These are phyloP conservation scores for Actinidia arguta DNA, from an alignment of 179 eudicot species.

Conservation along the genomic window DNA sequence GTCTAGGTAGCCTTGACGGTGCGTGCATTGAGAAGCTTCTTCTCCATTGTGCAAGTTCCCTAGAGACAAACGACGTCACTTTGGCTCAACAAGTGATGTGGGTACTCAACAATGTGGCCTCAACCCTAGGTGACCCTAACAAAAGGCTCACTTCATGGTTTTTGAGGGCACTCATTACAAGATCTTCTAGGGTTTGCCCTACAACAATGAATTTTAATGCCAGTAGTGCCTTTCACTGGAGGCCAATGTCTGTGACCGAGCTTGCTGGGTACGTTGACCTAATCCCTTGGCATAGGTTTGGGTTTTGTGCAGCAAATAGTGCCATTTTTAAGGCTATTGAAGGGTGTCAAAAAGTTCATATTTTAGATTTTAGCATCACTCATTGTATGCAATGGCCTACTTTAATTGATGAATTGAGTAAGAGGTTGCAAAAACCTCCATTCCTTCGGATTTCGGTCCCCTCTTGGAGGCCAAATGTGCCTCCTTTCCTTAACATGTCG, in stretches of 20 bases:
- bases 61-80: slow-evolving; percentile 51
- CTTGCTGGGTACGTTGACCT: slow-evolving; percentile 58
- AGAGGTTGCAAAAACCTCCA: slow-evolving; percentile 47
- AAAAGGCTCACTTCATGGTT: slow-evolving; percentile 61
- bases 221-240: not conserved
- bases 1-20: slow-evolving; percentile 48
- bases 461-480: slow-evolving; percentile 52
- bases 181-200: slow-evolving; percentile 49
- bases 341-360: slow-evolving; percentile 47
- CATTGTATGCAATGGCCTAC: slow-evolving; percentile 68
- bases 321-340: slow-evolving; percentile 44
- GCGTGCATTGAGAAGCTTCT: slow-evolving; percentile 58
- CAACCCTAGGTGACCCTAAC: slow-evolving; percentile 48
- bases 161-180: slow-evolving; percentile 47
- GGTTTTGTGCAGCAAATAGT: slow-evolving; percentile 53
- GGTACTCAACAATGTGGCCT: slow-evolving; percentile 62
- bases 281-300: slow-evolving; percentile 62
- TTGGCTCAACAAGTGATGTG: slow-evolving; percentile 65
- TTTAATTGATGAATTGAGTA: slow-evolving; percentile 46
- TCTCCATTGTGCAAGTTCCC: slow-evolving; percentile 50
- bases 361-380: slow-evolving; percentile 52
- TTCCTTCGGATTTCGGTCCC: slow-evolving; percentile 43
- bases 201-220: slow-evolving; percentile 30
- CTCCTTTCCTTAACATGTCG: slow-evolving; percentile 46
- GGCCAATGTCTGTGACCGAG: slow-evolving; percentile 48